Evolutionary conservation across 225 moss, liverwort and hornwort genomes (phyloP).

Genomic region (Polytrichum commune): DNA sequence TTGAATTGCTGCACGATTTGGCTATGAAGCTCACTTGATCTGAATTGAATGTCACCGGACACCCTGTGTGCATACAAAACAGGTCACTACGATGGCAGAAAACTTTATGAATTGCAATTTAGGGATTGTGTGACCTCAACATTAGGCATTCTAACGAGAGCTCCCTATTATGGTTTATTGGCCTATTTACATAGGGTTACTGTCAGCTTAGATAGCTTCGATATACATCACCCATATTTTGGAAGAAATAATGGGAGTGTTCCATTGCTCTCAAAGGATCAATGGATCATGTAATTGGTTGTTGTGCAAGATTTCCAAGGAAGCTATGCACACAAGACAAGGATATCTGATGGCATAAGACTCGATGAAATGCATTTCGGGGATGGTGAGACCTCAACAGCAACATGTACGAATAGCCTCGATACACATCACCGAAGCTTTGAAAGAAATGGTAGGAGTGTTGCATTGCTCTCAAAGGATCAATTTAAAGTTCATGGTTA

Average conservation of each 20-base stretch:
- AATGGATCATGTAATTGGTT: background rate
- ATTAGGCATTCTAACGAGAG: background rate
- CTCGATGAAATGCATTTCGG: too few species aligned
- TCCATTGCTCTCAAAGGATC: background rate
- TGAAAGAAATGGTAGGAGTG: constrained; percentile 7
- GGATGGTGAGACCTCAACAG: too few species aligned
- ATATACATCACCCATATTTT: background rate
- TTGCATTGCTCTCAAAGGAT: background rate
- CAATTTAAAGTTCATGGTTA: background rate
- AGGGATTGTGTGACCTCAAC: background rate
- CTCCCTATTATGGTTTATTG: too few species aligned
- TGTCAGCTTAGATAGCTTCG: background rate
- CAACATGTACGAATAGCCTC: background rate
- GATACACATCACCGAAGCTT: background rate
- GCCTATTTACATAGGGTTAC: too few species aligned
- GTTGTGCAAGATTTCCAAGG: background rate
- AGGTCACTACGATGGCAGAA: constrained; percentile 5
- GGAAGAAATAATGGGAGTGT: constrained; percentile 6
- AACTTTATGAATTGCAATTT: constrained; percentile 26
- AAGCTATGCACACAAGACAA: background rate
- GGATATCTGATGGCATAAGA: too few species aligned
- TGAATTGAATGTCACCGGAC: constrained; percentile 35
- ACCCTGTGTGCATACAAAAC: constrained; percentile 23
- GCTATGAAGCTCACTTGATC: constrained; percentile 28
- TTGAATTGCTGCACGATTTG: constrained; percentile 22